phyloP scores from a whole-genome alignment of 2,329 filamentous ascomycete genomes.

The Blumeria graminis region DNA sequence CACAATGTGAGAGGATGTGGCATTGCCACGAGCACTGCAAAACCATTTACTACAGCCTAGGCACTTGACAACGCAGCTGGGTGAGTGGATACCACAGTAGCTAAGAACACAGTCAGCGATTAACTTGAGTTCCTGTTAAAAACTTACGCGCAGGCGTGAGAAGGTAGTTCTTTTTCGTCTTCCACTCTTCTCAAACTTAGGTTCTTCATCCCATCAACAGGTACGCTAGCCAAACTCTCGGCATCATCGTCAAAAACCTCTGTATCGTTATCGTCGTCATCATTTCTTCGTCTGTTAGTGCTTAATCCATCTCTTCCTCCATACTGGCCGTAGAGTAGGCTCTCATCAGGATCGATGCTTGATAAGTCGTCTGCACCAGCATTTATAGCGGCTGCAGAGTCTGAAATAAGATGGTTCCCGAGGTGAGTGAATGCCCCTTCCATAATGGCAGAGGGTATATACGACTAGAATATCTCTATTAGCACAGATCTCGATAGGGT shows the following conservation, averaged over 20 bases:
- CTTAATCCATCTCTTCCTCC: conserved; percentile 28
- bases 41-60: conserved; percentile 96
- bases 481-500: too few species aligned
- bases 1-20: conserved; percentile 90
- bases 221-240: conserved; percentile 53
- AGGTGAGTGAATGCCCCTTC: conserved; percentile 75
- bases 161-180: conserved; percentile 73
- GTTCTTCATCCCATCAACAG: conserved; percentile 50
- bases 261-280: conserved; percentile 75
- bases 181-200: conserved; percentile 35
- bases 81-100: conserved; percentile 93
- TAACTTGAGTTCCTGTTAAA: background rate
- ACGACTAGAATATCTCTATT: background rate
- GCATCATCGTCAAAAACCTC: conserved; percentile 57
- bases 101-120: conserved; percentile 21
- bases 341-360: conserved; percentile 54
- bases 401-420: conserved; percentile 65
- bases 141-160: conserved; percentile 86
- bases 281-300: conserved; percentile 36
- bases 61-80: conserved; percentile 88
- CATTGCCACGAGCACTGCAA: conserved; percentile 89
- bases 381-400: conserved; percentile 69
- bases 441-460: conserved; percentile 24
- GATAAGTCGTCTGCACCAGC: conserved; percentile 52
- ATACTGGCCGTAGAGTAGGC: conserved; percentile 49